Evolutionary conservation across 805 yeast species (phyloP).

Genomic region (Blastobotrys parvus): DNA sequence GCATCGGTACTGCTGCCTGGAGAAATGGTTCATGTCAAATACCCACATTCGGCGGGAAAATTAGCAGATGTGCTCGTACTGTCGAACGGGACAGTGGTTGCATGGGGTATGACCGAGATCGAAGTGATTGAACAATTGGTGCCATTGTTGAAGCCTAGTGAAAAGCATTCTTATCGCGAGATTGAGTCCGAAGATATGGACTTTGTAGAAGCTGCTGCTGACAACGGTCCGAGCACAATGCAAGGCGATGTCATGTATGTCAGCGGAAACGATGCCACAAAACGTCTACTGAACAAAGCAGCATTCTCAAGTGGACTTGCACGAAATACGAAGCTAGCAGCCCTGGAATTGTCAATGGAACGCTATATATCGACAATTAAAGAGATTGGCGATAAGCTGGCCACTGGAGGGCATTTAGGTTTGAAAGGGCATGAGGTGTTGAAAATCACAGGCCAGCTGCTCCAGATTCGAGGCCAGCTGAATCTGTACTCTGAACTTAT

Average conservation of each 20-base stretch:
- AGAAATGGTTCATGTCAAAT: constrained; percentile 55
- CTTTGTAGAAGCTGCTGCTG: constrained; percentile 40
- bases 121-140: constrained; percentile 28
- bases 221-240: constrained; percentile 33
- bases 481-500: constrained; percentile 81
- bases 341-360: constrained; percentile 67
- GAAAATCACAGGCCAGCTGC: constrained; percentile 61
- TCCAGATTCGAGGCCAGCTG: constrained; percentile 70
- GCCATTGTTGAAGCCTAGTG: constrained; percentile 45
- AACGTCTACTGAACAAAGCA: constrained; percentile 61
- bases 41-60: constrained; percentile 27
- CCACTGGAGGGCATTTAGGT: constrained; percentile 47
- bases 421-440: constrained; percentile 47
- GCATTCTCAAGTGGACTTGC: constrained; percentile 87
- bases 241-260: constrained; percentile 66
- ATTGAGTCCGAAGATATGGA: constrained; percentile 85
- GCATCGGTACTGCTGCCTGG: constrained; percentile 45
- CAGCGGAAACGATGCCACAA: constrained; percentile 39
- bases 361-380: constrained; percentile 56
- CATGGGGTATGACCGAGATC: constrained; percentile 71
- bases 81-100: constrained; percentile 70
- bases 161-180: constrained; percentile 37
- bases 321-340: constrained; percentile 76
- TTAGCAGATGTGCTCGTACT: constrained; percentile 55
- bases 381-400: constrained; percentile 54